Conservation (phyloP, 768 basidiomycete species). For the Rhodotorula taiwanensis region DNA sequence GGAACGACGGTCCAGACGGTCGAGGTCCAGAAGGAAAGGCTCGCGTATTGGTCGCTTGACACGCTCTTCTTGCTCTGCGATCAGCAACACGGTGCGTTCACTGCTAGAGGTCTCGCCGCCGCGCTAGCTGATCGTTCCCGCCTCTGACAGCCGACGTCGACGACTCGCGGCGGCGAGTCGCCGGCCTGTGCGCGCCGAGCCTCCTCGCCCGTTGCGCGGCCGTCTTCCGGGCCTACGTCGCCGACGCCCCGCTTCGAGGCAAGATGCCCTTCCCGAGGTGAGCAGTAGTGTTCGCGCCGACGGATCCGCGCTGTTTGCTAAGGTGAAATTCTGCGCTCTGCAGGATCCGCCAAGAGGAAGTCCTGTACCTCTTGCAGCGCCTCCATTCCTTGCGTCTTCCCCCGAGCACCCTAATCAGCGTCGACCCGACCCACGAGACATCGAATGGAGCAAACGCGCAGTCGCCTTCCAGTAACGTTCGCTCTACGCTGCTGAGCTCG, state of each 20-base stretch:
- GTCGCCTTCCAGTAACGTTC: slow-evolving; percentile 56
- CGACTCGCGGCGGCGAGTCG: slow-evolving; percentile 60
- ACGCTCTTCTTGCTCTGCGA: slow-evolving; percentile 75
- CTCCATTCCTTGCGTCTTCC: slow-evolving; percentile 65
- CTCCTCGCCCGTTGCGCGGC: slow-evolving; percentile 69
- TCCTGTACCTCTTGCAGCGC: slow-evolving; percentile 74
- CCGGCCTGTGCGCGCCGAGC: slow-evolving; percentile 63
- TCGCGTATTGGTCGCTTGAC: slow-evolving; percentile 90
- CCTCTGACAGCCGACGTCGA: not conserved
- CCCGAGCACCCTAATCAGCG: slow-evolving; percentile 55
- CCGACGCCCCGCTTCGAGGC: slow-evolving; percentile 78
- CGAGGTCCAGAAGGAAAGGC: slow-evolving; percentile 61
- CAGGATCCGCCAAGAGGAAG: slow-evolving; percentile 80
- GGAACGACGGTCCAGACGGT: slow-evolving; percentile 34
- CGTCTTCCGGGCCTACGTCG: slow-evolving; percentile 65
- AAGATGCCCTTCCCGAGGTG: slow-evolving; percentile 81
- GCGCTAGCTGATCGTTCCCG: not conserved
- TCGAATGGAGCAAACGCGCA: no score
- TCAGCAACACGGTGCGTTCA: slow-evolving; percentile 40
- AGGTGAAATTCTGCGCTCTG: not conserved
- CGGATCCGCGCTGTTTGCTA: no score
- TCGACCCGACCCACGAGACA: slow-evolving; percentile 51
- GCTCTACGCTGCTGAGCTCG: slow-evolving; percentile 68
- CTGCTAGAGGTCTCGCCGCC: not conserved
- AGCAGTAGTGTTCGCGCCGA: no score